Evolutionary conservation across 768 basidiomycete genomes (phyloP).

Genomic region (Amanita fuliginea): DNA sequence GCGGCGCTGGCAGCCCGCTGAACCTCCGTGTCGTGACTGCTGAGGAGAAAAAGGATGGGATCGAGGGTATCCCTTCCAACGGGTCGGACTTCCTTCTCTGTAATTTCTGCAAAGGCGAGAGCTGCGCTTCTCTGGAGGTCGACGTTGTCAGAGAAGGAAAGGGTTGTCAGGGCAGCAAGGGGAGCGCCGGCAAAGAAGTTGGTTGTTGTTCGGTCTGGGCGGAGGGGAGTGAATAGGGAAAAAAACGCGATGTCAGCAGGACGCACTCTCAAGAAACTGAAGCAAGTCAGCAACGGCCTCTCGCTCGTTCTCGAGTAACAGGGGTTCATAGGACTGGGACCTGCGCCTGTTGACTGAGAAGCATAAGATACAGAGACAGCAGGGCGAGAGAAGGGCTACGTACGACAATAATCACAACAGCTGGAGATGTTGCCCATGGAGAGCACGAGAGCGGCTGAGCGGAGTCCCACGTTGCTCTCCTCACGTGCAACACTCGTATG

Average conservation of each 20-base stretch:
- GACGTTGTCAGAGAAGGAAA: slow-evolving; percentile 98
- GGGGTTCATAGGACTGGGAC: slow-evolving; percentile 80
- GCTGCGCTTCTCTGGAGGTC: slow-evolving; percentile 97
- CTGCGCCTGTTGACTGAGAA: slow-evolving; percentile 63
- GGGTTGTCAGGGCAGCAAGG: slow-evolving; percentile 85
- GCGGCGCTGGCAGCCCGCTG: slow-evolving; percentile 97
- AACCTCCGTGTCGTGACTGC: slow-evolving; percentile 97
- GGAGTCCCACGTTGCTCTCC: slow-evolving; percentile 4
- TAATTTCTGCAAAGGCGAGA: slow-evolving; percentile 97
- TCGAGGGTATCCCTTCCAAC: slow-evolving; percentile 96
- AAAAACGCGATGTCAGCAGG: not conserved
- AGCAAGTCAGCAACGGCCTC: slow-evolving; percentile 97
- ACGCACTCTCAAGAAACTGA: slow-evolving; percentile 94
- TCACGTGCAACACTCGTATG: not conserved
- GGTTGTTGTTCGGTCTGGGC: slow-evolving; percentile 89
- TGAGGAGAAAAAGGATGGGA: slow-evolving; percentile 93
- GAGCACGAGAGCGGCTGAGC: slow-evolving; percentile 1
- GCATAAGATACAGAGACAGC: slow-evolving; percentile 12
- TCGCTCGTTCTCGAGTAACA: slow-evolving; percentile 86
- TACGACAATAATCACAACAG: slow-evolving; percentile 81
- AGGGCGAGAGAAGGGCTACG: slow-evolving; percentile 17
- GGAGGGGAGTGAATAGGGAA: not conserved
- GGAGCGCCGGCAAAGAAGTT: slow-evolving; percentile 97
- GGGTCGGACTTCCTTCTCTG: slow-evolving; percentile 96
- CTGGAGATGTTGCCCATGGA: slow-evolving; percentile 67